Base-by-base conservation (phyloP, 306 rosid genomes). In the Vigna reflexopilosa region DNA sequence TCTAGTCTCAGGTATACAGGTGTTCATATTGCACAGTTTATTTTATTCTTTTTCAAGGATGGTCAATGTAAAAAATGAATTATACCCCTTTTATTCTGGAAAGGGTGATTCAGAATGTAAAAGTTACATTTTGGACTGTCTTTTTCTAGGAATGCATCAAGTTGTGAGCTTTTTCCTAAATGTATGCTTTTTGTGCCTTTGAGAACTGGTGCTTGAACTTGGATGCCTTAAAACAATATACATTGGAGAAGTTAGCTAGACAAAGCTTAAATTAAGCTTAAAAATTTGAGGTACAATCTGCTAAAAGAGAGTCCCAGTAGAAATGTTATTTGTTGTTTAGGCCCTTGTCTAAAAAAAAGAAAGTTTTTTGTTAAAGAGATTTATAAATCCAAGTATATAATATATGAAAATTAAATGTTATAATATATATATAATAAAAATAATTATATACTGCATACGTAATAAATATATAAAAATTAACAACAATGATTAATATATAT, bases 11-110 rank as follows among this genome's bases (percentile, higher is more conserved):
- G 72, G 83, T 47, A 68, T 24, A 58, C 67, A 61, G 55, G 54
- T 65, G 84, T 64, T 66, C 45, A 64, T 80, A 77, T 75, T 70
- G 65, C 34, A 49, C 50, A 28, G 42, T 56, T 73, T 59, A 28
- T 59, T 55, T 56, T 38, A 34, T 34, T 34, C 34, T 58, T 55
- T 19, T 8, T 40, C 9, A 11, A 36, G 17, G 17, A 19, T 45
- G 63, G 20, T 40, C 62, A 42, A 9, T 72, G 80, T 73, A 73
- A 44, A 44, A 40, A 40, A 8, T 40, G 10, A 40, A 42, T 12
- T 8, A 9, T 11, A 34, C 3, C 47, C 10, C 47, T 9, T 42
- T 42, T 9, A 9, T 42, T 40, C 47, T 44, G 14, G 48, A 44
- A 44, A 44, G 14, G 14, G 2, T 44, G 48, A 44, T 44, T 34